A percentile compares a stretch with the other conserved stretches of the same genome.
Evolutionary conservation across 495 filamentous ascomycete genomes (phyloP).

Genomic region (Choiromyces venosus): DNA sequence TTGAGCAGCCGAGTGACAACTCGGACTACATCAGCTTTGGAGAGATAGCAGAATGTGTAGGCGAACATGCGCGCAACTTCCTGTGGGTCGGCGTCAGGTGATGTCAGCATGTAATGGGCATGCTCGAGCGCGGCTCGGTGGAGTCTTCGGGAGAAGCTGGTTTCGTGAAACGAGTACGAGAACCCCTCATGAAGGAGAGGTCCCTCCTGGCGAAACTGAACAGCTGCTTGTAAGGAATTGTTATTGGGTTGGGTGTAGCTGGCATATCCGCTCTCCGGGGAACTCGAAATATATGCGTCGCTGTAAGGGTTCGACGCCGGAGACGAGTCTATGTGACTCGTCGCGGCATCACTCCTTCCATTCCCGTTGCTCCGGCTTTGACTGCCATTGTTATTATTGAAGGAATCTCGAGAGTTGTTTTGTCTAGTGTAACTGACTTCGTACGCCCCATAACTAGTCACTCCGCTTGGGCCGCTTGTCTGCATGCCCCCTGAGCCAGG

Average conservation of each 20-base stretch:
- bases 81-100: conserved; percentile 50
- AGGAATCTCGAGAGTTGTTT: conserved; percentile 33
- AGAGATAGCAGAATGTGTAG: conserved; percentile 57
- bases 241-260: conserved; percentile 7
- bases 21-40: conserved; percentile 48
- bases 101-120: conserved; percentile 56
- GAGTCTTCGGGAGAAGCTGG: conserved; percentile 63
- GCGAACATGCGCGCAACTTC: conserved; percentile 57
- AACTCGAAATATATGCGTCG: conserved; percentile 35
- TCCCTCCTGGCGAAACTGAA: conserved; percentile 35
- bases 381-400: conserved; percentile 32
- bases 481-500: conserved; percentile 37
- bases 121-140: conserved; percentile 62
- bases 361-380: conserved; percentile 32
- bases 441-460: conserved; percentile 38
- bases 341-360: conserved; percentile 38
- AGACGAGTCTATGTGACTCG: conserved; percentile 44
- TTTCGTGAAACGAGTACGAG: conserved; percentile 53
- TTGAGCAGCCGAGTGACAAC: conserved; percentile 48
- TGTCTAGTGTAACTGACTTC: conserved; percentile 38
- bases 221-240: conserved; percentile 7
- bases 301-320: conserved; percentile 44
- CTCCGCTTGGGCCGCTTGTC: conserved; percentile 13
- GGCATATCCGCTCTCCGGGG: conserved; percentile 30
- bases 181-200: conserved; percentile 48